Evolutionary conservation across 306 rosid genomes (phyloP).

Genomic region (Inga oerstediana): DNA sequence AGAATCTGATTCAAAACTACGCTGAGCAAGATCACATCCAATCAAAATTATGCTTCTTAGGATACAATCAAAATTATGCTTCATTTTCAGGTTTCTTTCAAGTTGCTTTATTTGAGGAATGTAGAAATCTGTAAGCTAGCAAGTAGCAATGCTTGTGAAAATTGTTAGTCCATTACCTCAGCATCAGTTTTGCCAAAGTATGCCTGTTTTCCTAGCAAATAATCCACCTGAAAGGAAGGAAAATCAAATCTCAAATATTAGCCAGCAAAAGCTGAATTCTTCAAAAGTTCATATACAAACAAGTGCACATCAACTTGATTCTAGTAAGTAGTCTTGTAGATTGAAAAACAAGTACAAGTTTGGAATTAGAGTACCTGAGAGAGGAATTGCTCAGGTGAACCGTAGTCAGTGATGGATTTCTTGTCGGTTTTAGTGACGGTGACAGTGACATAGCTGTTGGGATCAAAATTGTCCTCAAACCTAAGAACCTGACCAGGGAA

Average conservation of each 20-base stretch:
- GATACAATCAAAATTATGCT: slow-evolving; percentile 8
- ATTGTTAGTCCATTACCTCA: slow-evolving; percentile 62
- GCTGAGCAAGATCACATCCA: slow-evolving; percentile 48
- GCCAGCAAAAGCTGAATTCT: slow-evolving; percentile 14
- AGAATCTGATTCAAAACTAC: slow-evolving; percentile 73
- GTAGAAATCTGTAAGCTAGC: background rate
- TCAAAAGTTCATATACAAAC: slow-evolving; percentile 7
- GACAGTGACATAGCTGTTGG: slow-evolving; percentile 71
- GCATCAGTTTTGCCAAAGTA: slow-evolving; percentile 80
- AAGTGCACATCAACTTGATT: background rate
- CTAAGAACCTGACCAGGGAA: slow-evolving; percentile 93
- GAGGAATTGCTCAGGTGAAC: slow-evolving; percentile 79
- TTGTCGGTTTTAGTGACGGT: slow-evolving; percentile 70
- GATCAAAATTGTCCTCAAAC: slow-evolving; percentile 84
- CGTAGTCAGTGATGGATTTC: slow-evolving; percentile 85
- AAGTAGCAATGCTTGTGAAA: background rate
- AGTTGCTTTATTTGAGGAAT: background rate
- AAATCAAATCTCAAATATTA: slow-evolving; percentile 27
- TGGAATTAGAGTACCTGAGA: slow-evolving; percentile 45
- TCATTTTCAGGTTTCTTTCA: background rate
- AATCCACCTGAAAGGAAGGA: slow-evolving; percentile 68
- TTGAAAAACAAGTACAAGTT: background rate
- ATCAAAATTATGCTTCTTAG: slow-evolving; percentile 1
- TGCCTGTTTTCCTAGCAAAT: slow-evolving; percentile 87
- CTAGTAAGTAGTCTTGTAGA: background rate